Base-by-base conservation (phyloP, 2,329 filamentous ascomycete species). In the Emydomyces testavorans region DNA sequence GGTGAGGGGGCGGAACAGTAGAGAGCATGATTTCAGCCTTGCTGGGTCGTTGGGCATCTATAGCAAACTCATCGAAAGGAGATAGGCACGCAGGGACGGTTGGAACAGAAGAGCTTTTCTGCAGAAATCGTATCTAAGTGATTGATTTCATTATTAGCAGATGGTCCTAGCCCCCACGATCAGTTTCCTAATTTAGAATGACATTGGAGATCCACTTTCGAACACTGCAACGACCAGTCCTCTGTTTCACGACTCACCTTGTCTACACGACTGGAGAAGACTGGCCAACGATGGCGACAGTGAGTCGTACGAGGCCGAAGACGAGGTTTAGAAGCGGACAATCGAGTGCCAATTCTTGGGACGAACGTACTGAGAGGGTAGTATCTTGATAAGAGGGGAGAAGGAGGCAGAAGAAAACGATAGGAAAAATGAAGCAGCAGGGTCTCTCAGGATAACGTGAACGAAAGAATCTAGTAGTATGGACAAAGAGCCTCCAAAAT, bases 1-100 rank as follows among this genome's bases (percentile, higher is more conserved):
- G 28, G 16, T 37, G 38, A 18, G 46, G 29, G n/a, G 37, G 37
- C 11, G 39, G 26, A n/a, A 38, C 46, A 8, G 46, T 32, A 34
- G 46, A 42, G 5, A 48, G 32, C 46, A 48, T 48, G 15, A 43
- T 42, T 41, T 42, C 46, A 48, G 46, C 46, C 46, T 43, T 48
- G 46, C 18, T 32, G 15, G 23, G 5, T 8, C 26, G 45, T 47
- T 47, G 45, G 36, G 45, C 45, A 40, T 40, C 36, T 39, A 47
- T 34, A 18, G 21, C 6, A 40, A 29, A 29, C 16, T 28, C 32
- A 46, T 36, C 29, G 43, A 46, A 31, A 6, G 18, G 7, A 28
- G 28, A 26, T 6, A n/a, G 13, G 28, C 35, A 47, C 23, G 34
- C 24, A 16, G 35, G 18, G 26, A 26, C 13, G 23, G 23, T 21